Evolutionary conservation across 2,329 filamentous ascomycete genomes (phyloP).

Genomic region (Neonectria coccinea): DNA sequence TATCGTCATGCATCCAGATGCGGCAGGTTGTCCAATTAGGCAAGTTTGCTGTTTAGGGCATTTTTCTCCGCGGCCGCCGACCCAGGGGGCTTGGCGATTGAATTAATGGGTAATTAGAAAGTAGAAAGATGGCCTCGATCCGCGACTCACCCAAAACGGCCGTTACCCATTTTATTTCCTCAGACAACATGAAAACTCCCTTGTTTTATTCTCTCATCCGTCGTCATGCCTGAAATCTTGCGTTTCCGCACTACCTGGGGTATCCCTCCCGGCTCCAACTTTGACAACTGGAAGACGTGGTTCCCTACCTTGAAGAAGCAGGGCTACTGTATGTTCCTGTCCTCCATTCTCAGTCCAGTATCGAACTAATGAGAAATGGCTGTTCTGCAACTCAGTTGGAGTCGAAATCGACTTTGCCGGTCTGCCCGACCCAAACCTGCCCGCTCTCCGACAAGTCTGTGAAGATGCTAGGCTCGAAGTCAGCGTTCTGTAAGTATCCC

Average conservation of each 20-base stretch:
- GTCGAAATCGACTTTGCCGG: slow-evolving; percentile 21
- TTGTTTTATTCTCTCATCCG: not conserved
- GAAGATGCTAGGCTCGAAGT: slow-evolving; percentile 23
- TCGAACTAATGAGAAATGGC: not conserved
- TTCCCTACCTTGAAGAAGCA: slow-evolving; percentile 30
- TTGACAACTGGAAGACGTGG: slow-evolving; percentile 26
- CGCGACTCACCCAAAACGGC: not conserved
- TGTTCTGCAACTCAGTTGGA: slow-evolving; percentile 1
- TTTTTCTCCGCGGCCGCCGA: slow-evolving; percentile 17
- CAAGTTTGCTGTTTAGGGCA: slow-evolving; percentile 24
- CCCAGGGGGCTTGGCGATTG: not conserved
- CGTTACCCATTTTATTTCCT: not conserved
- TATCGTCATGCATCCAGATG: not conserved
- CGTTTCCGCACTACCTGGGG: slow-evolving; percentile 33
- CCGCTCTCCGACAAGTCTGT: slow-evolving; percentile 7
- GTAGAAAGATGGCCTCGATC: slow-evolving; percentile 12
- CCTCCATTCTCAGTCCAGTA: not conserved
- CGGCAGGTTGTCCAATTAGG: slow-evolving; percentile 19
- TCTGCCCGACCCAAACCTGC: not conserved
- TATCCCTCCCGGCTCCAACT: slow-evolving; percentile 23
- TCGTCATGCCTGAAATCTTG: slow-evolving; percentile 21
- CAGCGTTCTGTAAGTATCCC: slow-evolving; percentile 13
- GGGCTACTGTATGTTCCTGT: slow-evolving; percentile 25
- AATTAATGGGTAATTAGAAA: slow-evolving; percentile 15
- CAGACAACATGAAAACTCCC: not conserved